Evolutionary conservation across 805 yeast genomes (phyloP), one percentile per base, ranked within the genome.

Genomic region (Saccharomycopsis amapae): DNA sequence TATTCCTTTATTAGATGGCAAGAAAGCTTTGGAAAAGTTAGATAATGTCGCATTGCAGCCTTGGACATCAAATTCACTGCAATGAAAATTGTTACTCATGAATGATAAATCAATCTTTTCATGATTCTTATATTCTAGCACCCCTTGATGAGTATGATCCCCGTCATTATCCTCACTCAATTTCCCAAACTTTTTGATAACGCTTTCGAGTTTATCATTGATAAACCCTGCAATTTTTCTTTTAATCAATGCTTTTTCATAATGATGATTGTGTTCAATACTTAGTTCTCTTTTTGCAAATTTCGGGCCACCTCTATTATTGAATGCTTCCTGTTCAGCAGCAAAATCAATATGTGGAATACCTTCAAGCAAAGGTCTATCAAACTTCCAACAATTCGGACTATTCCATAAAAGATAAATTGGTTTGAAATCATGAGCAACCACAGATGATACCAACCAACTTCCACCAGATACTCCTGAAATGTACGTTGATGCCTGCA

Each of bases 401-500:
- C 52, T 55, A 38, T 67, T 68, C 24, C 73, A 62, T 28, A 85
- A 73, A 1, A 68, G 76, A 53, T 78, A 79, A 23, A 85, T 76
- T 12, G 83, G 66, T 5, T 86, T 76, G 79, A 68, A 71, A 52
- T 68, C 67, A 52, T 70, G 60, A 12, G 67, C 44, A 5, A 66
- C 58, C 25, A 73, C 52, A 18, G 75, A 71, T 38, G 81, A 72
- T 1, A 81, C 74, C 6, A 79, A 60, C 88, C 89, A 81, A 38
- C 81, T 72, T 0, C 88, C 89, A 1, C 88, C 88, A 2, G 86
- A 79, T 1, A 79, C 70, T 0, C 87, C 87, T 0, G 77, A 72
- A 9, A 81, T 64, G 56, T 81, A 81, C 13, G 73, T 63, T 0
- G 78, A 49, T 5, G 75, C 62, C 53, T 80, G 85, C 18, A 75